Percentiles rank a stretch among this genome's conserved stretches.
phyloP scores from a whole-genome alignment of 495 filamentous ascomycete genomes.

The Cercophora sp. region DNA sequence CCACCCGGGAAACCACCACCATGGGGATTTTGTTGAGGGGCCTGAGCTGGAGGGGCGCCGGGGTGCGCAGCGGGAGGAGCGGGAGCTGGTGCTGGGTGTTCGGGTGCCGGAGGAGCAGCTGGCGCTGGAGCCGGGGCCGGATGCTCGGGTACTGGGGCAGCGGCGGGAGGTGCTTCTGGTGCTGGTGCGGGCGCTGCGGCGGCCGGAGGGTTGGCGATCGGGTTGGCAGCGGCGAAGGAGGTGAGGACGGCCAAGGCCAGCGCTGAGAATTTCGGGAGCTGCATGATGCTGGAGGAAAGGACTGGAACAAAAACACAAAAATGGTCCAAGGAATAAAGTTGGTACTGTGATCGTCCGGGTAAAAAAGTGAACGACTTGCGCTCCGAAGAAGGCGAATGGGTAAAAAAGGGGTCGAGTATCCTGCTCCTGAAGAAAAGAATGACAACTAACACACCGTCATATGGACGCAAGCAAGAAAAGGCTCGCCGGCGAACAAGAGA shows the following conservation, averaged over 20 bases:
- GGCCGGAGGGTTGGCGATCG: background rate
- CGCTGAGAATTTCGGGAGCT: background rate
- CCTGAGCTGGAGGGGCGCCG: background rate
- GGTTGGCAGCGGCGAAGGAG: constrained; percentile 9
- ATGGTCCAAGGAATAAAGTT: constrained; percentile 10
- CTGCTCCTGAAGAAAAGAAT: constrained; percentile 17
- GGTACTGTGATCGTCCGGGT: background rate
- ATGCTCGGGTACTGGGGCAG: background rate
- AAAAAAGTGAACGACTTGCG: constrained; percentile 17
- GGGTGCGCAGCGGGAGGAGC: background rate
- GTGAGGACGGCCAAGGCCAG: constrained; percentile 12
- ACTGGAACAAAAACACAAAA: constrained; percentile 7
- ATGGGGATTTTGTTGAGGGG: background rate
- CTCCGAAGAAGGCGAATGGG: constrained; percentile 13
- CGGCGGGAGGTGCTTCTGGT: background rate
- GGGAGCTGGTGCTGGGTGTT: background rate
- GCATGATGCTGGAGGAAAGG: constrained; percentile 3
- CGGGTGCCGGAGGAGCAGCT: background rate
- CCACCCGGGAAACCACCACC: constrained; percentile 2
- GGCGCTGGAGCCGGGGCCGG: background rate
- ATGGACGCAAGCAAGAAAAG: constrained; percentile 6
- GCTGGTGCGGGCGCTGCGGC: background rate
- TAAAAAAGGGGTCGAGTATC: constrained; percentile 8
- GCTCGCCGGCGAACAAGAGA: constrained; percentile 2
- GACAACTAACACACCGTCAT: constrained; percentile 15